Conservation (phyloP, 2,329 filamentous ascomycete species). For the Fonsecaea monophora region DNA sequence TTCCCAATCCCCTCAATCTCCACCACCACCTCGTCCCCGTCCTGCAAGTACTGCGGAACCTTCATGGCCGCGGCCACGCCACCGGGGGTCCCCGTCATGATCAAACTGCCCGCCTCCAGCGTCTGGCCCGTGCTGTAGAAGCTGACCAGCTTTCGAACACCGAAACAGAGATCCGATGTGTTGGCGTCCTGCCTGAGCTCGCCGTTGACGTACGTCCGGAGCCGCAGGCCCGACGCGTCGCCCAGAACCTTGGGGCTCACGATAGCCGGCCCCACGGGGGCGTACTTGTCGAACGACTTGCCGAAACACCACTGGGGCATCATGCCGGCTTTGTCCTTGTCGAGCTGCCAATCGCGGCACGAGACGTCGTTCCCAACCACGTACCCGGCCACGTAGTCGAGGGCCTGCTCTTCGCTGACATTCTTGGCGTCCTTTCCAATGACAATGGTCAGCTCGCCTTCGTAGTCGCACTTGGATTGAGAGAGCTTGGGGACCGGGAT, state of each 20-base stretch:
- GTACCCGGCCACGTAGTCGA: constrained; percentile 49
- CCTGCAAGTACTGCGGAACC: constrained; percentile 46
- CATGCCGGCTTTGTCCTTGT: constrained; percentile 43
- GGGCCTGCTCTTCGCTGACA: constrained; percentile 20
- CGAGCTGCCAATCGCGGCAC: constrained; percentile 46
- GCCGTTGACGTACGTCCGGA: constrained; percentile 36
- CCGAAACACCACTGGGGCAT: constrained; percentile 40
- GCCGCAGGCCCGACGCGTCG: constrained; percentile 44
- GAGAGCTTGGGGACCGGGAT: constrained; percentile 43
- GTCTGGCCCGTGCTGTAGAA: constrained; percentile 47
- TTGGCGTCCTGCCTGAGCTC: constrained; percentile 46
- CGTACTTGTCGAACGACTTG: constrained; percentile 51
- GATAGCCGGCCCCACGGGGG: constrained; percentile 51
- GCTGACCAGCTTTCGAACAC: constrained; percentile 45
- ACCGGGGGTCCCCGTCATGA: constrained; percentile 51
- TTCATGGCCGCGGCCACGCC: constrained; percentile 52
- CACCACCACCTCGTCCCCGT: constrained; percentile 42
- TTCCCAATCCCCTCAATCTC: constrained; percentile 5
- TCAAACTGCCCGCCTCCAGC: constrained; percentile 46
- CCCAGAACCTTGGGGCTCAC: constrained; percentile 44
- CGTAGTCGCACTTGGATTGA: constrained; percentile 43
- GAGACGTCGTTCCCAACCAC: constrained; percentile 50
- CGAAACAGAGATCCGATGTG: constrained; percentile 49
- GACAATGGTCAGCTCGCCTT: constrained; percentile 17
- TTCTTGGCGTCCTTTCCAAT: constrained; percentile 19